A percentile compares a stretch with the other conserved stretches of the same genome.
phyloP scores from a whole-genome alignment of 1,139 yeast genomes.

The Candida pseudoviswanathii region DNA sequence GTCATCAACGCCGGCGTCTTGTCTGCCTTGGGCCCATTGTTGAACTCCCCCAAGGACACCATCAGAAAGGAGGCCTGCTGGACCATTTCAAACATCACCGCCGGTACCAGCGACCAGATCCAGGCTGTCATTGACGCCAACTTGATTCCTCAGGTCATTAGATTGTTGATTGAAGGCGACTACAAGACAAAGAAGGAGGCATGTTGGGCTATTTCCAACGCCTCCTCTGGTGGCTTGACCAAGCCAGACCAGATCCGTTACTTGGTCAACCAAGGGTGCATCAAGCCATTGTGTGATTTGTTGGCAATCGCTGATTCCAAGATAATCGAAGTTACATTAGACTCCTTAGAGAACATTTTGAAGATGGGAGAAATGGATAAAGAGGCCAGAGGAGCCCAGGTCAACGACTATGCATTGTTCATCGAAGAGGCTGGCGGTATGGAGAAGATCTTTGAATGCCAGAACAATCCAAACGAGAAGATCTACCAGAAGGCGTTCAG shows the following conservation, averaged over 20 bases:
- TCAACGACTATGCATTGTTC: slow-evolving; percentile 85
- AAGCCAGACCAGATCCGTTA: slow-evolving; percentile 94
- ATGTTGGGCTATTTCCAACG: slow-evolving; percentile 98
- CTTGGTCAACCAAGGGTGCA: slow-evolving; percentile 92
- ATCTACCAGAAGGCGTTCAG: slow-evolving; percentile 89
- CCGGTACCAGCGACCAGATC: slow-evolving; percentile 93
- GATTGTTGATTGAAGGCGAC: slow-evolving; percentile 80
- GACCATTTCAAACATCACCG: slow-evolving; percentile 97
- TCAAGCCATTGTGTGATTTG: slow-evolving; percentile 94
- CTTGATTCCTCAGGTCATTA: slow-evolving; percentile 88
- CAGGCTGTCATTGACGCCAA: slow-evolving; percentile 96
- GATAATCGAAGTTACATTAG: slow-evolving; percentile 92
- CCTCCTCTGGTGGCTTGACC: slow-evolving; percentile 91
- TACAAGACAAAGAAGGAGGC: slow-evolving; percentile 98
- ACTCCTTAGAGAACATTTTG: slow-evolving; percentile 90
- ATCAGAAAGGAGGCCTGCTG: slow-evolving; percentile 98
- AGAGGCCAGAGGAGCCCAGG: slow-evolving; percentile 66
- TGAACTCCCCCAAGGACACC: slow-evolving; percentile 85
- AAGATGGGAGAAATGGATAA: slow-evolving; percentile 93
- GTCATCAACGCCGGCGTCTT: slow-evolving; percentile 93
- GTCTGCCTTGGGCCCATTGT: slow-evolving; percentile 77
- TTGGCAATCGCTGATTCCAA: slow-evolving; percentile 85
- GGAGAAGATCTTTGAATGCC: slow-evolving; percentile 94
- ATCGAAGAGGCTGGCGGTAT: slow-evolving; percentile 99
- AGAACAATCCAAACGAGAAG: slow-evolving; percentile 86